phyloP scores from a whole-genome alignment of 805 yeast genomes.

The Isabelozyma rhagii region DNA sequence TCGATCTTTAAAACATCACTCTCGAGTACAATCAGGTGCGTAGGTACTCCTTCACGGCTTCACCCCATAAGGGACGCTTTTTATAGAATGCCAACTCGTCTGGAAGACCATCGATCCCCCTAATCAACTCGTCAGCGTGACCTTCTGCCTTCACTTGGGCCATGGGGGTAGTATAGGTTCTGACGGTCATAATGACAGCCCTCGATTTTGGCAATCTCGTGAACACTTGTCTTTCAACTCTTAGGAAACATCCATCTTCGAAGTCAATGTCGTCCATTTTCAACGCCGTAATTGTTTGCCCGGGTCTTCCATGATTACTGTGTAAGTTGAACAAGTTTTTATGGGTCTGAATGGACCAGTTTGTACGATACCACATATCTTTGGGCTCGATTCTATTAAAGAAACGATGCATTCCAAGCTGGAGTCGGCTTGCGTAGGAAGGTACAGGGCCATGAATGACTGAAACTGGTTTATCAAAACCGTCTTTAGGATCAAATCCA shows the following conservation, averaged over 20 bases:
- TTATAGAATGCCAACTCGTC: constrained; percentile 37
- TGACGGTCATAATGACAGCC: constrained; percentile 34
- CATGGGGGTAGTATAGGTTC: constrained; percentile 35
- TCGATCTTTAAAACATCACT: background rate
- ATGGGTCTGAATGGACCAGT: constrained; percentile 71
- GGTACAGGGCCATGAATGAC: constrained; percentile 73
- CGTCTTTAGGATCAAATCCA: constrained; percentile 63
- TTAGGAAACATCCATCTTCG: constrained; percentile 27
- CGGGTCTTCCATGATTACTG: constrained; percentile 30
- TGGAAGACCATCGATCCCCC: constrained; percentile 36
- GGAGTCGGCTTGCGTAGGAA: constrained; percentile 52
- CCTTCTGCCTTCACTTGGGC: constrained; percentile 29
- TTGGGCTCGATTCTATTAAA: constrained; percentile 54
- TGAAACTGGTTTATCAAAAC: constrained; percentile 53
- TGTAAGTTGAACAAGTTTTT: constrained; percentile 26
- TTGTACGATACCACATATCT: constrained; percentile 58
- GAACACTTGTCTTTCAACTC: constrained; percentile 36
- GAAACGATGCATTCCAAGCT: constrained; percentile 63
- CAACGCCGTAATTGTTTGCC: constrained; percentile 20
- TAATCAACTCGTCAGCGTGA: constrained; percentile 22
- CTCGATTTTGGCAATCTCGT: constrained; percentile 32
- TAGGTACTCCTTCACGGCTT: constrained; percentile 31
- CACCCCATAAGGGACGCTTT: constrained; percentile 35
- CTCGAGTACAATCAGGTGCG: constrained; percentile 2
- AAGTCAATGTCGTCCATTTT: constrained; percentile 29